phyloP scores from a whole-genome alignment of 2,329 filamentous ascomycete genomes.

The Zalaria obscura region DNA sequence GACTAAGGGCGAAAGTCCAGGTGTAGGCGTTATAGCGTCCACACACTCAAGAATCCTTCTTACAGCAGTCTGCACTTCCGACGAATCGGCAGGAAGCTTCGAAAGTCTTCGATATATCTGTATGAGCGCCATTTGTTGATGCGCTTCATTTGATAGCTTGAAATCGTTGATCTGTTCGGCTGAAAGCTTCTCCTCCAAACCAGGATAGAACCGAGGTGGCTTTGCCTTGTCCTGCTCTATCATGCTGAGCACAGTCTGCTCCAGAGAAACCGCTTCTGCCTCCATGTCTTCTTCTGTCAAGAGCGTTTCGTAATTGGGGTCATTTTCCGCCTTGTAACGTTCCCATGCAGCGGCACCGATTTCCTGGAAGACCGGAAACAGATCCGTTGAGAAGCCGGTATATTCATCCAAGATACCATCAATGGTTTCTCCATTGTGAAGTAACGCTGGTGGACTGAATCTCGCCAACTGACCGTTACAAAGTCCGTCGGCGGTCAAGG shows the following conservation, averaged over 20 bases:
- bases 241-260: background rate
- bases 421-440: conserved; percentile 1
- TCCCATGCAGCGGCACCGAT: conserved; percentile 5
- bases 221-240: background rate
- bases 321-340: background rate
- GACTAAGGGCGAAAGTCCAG: conserved; percentile 4
- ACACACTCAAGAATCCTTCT: conserved; percentile 1
- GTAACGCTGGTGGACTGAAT: background rate
- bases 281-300: conserved; percentile 3
- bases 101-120: conserved; percentile 4
- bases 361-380: conserved; percentile 3
- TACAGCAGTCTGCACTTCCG: conserved; percentile 1
- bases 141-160: conserved; percentile 1
- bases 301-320: background rate
- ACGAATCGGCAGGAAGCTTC: background rate
- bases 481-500: conserved; percentile 3
- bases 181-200: conserved; percentile 1
- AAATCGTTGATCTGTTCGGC: conserved; percentile 2
- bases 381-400: conserved; percentile 4
- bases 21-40: conserved; percentile 1
- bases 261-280: conserved; percentile 1
- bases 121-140: conserved; percentile 5
- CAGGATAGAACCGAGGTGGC: conserved; percentile 1
- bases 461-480: conserved; percentile 3
- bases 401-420: conserved; percentile 5